Percentiles rank a stretch among this genome's conserved stretches.
These are phyloP conservation scores for Kurtzmaniella quercitrusa DNA, from an alignment of 1,139 yeast genomes.

Conservation along the genomic window DNA sequence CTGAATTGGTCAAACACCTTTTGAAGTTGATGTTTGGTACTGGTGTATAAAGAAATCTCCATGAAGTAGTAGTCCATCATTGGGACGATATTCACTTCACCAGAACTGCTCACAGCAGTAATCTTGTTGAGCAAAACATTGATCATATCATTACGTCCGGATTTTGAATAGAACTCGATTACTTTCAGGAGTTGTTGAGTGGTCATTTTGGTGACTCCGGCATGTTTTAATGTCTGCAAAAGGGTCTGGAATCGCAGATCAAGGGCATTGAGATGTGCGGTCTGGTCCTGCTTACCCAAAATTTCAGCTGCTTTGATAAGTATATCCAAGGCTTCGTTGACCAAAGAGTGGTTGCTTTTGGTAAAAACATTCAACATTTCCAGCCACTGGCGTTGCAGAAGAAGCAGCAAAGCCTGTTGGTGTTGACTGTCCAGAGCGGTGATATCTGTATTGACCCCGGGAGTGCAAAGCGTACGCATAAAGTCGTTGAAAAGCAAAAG, in stretches of 20 bases:
- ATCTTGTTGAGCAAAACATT: slow-evolving; percentile 28
- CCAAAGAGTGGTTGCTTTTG: slow-evolving; percentile 1
- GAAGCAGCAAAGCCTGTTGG: background rate
- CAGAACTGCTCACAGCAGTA: slow-evolving; percentile 4
- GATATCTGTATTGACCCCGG: slow-evolving; percentile 5
- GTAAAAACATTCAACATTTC: background rate
- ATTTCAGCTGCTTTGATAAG: slow-evolving; percentile 14
- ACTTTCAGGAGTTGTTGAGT: slow-evolving; percentile 22
- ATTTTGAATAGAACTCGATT: slow-evolving; percentile 24
- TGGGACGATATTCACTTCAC: slow-evolving; percentile 10
- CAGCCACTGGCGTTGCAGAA: background rate
- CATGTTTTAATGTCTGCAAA: slow-evolving; percentile 22
- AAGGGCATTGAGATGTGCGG: slow-evolving; percentile 8
- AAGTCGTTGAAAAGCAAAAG: slow-evolving; percentile 19
- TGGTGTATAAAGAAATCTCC: slow-evolving; percentile 9
- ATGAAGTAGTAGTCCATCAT: slow-evolving; percentile 14
- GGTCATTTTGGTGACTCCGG: slow-evolving; percentile 17
- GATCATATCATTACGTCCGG: slow-evolving; percentile 22
- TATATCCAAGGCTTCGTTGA: slow-evolving; percentile 14
- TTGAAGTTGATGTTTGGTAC: slow-evolving; percentile 5
- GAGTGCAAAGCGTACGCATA: slow-evolving; percentile 13
- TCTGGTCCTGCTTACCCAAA: background rate
- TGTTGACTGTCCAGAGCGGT: slow-evolving; percentile 5
- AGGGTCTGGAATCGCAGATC: slow-evolving; percentile 10
- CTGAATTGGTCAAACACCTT: slow-evolving; percentile 5